A percentile compares a stretch with the other conserved stretches of the same genome.
Evolutionary conservation across 495 filamentous ascomycete species (phyloP).

Genomic region (Podospora anserina): DNA sequence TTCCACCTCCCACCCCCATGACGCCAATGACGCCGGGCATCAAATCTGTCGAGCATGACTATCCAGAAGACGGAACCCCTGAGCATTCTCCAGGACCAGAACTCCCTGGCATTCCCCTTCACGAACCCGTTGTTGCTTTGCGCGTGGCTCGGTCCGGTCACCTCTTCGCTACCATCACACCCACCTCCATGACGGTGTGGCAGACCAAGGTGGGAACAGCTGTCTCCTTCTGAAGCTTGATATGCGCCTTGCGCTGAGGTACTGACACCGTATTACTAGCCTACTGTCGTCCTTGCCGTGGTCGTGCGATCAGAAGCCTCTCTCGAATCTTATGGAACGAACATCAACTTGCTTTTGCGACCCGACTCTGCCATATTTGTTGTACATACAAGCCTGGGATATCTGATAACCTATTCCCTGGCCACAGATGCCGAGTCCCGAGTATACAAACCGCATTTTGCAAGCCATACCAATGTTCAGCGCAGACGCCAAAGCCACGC

Average conservation of each 20-base stretch:
- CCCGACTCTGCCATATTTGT: constrained; percentile 90
- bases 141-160: constrained; percentile 77
- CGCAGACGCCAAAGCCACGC: constrained; percentile 68
- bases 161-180: constrained; percentile 85
- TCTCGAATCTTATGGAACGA: constrained; percentile 77
- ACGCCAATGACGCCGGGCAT: constrained; percentile 53
- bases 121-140: constrained; percentile 67
- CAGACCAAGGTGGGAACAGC: constrained; percentile 72
- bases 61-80: constrained; percentile 32
- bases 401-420: constrained; percentile 90
- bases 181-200: constrained; percentile 82
- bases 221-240: constrained; percentile 22
- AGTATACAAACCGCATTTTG: constrained; percentile 80
- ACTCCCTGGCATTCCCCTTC: constrained; percentile 27
- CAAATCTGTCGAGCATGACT: constrained; percentile 51
- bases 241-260: constrained; percentile 2
- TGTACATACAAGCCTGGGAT: constrained; percentile 83
- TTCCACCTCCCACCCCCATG: constrained; percentile 40
- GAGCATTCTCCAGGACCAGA: constrained; percentile 13
- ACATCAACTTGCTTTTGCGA: constrained; percentile 77
- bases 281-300: constrained; percentile 80
- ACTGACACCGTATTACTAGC: constrained; percentile 52
- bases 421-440: constrained; percentile 76
- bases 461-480: constrained; percentile 62
- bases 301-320: constrained; percentile 78